A percentile compares a stretch with the other conserved stretches of the same genome.
These are phyloP conservation scores for Neurospora sp. DNA, from an alignment of 495 filamentous ascomycete genomes.

Conservation along the genomic window DNA sequence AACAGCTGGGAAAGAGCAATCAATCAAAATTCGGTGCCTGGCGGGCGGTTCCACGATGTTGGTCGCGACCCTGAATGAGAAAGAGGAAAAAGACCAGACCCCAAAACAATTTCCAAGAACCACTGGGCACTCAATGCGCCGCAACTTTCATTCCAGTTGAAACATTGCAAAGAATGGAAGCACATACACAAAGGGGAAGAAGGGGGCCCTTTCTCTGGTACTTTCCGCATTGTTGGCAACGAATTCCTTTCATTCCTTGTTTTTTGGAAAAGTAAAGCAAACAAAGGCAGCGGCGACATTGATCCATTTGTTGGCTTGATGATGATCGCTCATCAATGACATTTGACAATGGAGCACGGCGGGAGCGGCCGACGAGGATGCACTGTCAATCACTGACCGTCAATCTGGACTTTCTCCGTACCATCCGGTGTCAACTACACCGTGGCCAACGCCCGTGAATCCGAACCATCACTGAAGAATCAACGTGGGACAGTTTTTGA, in stretches of 20 bases:
- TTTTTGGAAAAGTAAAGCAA: background rate
- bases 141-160: background rate
- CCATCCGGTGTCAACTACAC: background rate
- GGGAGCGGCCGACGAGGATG: background rate
- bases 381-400: background rate
- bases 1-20: background rate
- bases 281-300: background rate
- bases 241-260: background rate
- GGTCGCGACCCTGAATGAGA: background rate
- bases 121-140: background rate
- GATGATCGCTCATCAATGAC: background rate
- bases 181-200: background rate
- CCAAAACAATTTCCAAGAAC: conserved; percentile 1
- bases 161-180: background rate
- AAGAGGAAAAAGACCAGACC: conserved; percentile 4
- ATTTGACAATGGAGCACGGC: background rate
- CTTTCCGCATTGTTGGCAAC: background rate
- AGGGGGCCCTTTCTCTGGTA: background rate
- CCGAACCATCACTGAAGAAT: background rate
- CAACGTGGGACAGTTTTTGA: background rate
- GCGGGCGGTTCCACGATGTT: background rate
- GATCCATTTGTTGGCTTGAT: background rate
- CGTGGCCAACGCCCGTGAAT: background rate
- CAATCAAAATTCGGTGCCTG: background rate
- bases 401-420: background rate